Percentiles rank a stretch among this genome's conserved stretches.
Evolutionary conservation across 768 basidiomycete genomes (phyloP).

Genomic region (Collybia sordida): DNA sequence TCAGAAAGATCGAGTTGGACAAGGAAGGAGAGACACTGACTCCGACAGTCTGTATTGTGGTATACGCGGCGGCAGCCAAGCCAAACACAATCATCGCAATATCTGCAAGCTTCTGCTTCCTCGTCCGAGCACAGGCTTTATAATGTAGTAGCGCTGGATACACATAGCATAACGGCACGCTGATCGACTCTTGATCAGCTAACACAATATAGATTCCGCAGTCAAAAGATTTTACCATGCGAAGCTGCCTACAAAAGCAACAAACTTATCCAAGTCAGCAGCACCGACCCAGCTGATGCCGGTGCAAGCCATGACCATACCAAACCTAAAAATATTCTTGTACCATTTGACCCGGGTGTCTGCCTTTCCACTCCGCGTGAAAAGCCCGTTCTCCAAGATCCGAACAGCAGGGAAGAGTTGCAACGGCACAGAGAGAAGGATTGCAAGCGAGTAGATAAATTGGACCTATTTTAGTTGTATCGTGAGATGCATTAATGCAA

Average conservation of each 20-base stretch:
- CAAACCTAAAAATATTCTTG: constrained; percentile 88
- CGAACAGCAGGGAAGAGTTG: constrained; percentile 98
- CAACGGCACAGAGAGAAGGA: constrained; percentile 87
- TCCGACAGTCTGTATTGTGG: constrained; percentile 75
- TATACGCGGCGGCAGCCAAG: constrained; percentile 67
- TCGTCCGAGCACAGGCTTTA: constrained; percentile 77
- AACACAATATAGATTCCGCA: background rate
- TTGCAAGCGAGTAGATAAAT: constrained; percentile 89
- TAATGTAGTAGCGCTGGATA: constrained; percentile 95
- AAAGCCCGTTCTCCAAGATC: constrained; percentile 95
- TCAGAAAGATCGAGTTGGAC: background rate
- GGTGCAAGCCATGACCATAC: constrained; percentile 77
- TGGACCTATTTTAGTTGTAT: constrained; percentile 50
- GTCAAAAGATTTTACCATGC: constrained; percentile 67
- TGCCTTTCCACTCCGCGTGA: constrained; percentile 83
- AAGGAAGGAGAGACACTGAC: constrained; percentile 34
- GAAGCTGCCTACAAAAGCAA: constrained; percentile 89
- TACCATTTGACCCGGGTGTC: constrained; percentile 88
- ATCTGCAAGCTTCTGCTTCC: constrained; percentile 64
- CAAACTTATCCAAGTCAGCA: constrained; percentile 92
- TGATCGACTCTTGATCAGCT: constrained; percentile 26
- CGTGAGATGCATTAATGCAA: constrained; percentile 1
- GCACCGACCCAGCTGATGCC: constrained; percentile 81
- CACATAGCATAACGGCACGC: constrained; percentile 90
- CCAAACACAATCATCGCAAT: constrained; percentile 79